A percentile compares a stretch with the other conserved stretches of the same genome.
These are phyloP conservation scores for Trichoderma sp. DNA, from an alignment of 2,329 filamentous ascomycete genomes.

Conservation along the genomic window DNA sequence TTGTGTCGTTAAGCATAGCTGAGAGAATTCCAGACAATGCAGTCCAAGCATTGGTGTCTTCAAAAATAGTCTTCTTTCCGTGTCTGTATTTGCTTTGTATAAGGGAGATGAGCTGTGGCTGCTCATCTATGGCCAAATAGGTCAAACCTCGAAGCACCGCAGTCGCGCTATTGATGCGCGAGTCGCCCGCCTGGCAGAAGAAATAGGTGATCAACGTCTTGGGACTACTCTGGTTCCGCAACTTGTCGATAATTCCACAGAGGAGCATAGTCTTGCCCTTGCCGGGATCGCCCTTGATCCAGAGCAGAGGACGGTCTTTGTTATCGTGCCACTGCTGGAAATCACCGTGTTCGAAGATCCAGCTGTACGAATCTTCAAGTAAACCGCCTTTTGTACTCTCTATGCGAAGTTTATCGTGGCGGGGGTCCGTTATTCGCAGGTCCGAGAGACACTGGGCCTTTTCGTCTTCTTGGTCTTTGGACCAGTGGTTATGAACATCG, in stretches of 20 bases:
- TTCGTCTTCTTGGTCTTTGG: no score
- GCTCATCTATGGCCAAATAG: slow-evolving; percentile 40
- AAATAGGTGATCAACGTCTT: background rate
- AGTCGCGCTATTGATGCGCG: slow-evolving; percentile 40
- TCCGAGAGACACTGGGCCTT: slow-evolving; percentile 28
- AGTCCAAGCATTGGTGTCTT: slow-evolving; percentile 42
- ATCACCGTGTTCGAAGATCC: background rate
- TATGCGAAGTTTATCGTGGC: background rate
- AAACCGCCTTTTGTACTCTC: background rate
- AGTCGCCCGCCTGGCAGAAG: slow-evolving; percentile 29
- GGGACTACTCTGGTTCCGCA: background rate
- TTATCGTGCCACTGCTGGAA: no score
- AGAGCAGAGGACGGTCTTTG: no score
- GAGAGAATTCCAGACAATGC: slow-evolving; percentile 42
- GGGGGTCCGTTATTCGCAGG: background rate
- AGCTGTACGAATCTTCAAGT: background rate
- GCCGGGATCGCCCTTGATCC: background rate
- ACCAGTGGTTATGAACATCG: no score
- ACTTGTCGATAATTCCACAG: slow-evolving; percentile 37
- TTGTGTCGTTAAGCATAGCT: slow-evolving; percentile 42
- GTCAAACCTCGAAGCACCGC: slow-evolving; percentile 40
- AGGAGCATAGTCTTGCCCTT: slow-evolving; percentile 41
- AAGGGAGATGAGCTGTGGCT: slow-evolving; percentile 40
- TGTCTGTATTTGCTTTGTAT: slow-evolving; percentile 36
- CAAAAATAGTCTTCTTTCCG: slow-evolving; percentile 41